Conservation (phyloP, 371 early-diverging fungal genomes). For the Capillidium heterosporum region DNA sequence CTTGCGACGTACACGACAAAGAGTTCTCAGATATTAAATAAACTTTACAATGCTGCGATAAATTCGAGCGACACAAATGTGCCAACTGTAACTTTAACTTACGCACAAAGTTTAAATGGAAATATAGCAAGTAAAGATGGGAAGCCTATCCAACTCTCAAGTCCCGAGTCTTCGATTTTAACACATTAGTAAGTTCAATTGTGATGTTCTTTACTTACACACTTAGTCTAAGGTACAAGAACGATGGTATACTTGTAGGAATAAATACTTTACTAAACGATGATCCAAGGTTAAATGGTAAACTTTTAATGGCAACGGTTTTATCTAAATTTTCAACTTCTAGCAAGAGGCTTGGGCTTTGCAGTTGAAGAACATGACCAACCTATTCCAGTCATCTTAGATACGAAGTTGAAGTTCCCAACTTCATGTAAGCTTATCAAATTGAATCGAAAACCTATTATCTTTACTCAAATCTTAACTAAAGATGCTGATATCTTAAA, state of each 20-base stretch:
- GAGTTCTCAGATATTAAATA: no score
- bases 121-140: conserved; percentile 41
- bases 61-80: not conserved
- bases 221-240: conserved; percentile 15
- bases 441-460: not conserved
- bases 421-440: conserved; percentile 25
- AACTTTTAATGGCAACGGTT: not conserved
- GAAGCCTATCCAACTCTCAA: conserved; percentile 48
- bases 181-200: conserved; percentile 33
- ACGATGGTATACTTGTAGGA: conserved; percentile 81
- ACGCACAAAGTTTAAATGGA: conserved; percentile 82
- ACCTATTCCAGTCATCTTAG: conserved; percentile 77
- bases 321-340: not conserved
- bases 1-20: no score
- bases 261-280: conserved; percentile 68
- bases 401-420: conserved; percentile 40
- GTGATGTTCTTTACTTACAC: not conserved
- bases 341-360: not conserved
- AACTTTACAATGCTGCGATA: no score
- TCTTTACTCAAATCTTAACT: not conserved
- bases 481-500: conserved; percentile 7
- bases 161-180: conserved; percentile 54
- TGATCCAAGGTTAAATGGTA: conserved; percentile 47
- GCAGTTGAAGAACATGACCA: conserved; percentile 13
- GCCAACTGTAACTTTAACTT: conserved; percentile 54